phyloP scores from a whole-genome alignment of 257 asterid species.

The Plantago ovata region DNA sequence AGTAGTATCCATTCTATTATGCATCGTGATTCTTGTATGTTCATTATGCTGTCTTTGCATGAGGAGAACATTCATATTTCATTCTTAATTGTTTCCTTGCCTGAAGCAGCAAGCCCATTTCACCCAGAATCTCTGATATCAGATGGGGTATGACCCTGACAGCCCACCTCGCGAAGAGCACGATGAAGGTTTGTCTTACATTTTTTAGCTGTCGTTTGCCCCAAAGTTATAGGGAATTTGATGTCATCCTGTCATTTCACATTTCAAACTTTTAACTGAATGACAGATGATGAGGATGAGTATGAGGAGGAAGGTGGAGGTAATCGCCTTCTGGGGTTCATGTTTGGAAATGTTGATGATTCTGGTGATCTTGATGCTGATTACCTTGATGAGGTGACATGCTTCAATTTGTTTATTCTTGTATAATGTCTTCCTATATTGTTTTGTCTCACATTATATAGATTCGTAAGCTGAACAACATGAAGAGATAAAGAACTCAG shows the following conservation, averaged over 20 bases:
- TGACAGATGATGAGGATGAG: conserved; percentile 93
- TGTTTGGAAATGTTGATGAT: conserved; percentile 94
- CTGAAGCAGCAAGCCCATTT: not conserved
- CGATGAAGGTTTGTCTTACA: conserved; percentile 12
- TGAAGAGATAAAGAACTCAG: not conserved
- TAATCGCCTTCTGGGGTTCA: conserved; percentile 83
- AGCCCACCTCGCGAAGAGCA: not conserved
- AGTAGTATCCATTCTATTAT: too few relatives aligned
- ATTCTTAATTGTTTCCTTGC: not conserved
- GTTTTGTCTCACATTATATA: not conserved
- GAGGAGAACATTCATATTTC: not conserved
- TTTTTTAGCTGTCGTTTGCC: not conserved
- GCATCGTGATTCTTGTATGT: too few relatives aligned
- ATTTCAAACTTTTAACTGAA: conserved; percentile 20
- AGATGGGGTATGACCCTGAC: conserved; percentile 17
- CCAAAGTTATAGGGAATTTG: too few relatives aligned
- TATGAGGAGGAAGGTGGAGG: conserved; percentile 82
- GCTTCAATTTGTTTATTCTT: conserved; percentile 6
- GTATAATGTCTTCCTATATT: too few relatives aligned
- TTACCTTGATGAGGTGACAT: conserved; percentile 92
- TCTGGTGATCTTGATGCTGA: conserved; percentile 98
- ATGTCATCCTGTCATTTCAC: not conserved
- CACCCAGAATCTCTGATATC: not conserved
- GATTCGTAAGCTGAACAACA: conserved; percentile 13
- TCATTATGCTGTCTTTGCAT: too few relatives aligned